Evolutionary conservation across 352 stramenopile genomes (phyloP), one percentile per base, ranked within the genome.

Genomic region (Discostella stelligera): DNA sequence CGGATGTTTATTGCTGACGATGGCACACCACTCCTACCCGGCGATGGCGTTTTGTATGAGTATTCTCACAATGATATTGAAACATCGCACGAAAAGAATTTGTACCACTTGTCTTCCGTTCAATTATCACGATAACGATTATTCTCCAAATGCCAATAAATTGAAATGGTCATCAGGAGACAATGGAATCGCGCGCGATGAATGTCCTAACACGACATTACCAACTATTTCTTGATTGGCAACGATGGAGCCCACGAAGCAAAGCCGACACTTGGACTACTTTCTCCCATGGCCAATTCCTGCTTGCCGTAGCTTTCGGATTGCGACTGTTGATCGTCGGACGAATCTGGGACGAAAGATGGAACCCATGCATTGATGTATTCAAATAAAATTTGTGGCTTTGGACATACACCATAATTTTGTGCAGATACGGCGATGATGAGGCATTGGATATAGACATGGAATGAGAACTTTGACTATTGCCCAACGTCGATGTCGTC

Each of bases 311-410:
- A 25, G 39, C 37, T 48, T 69, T 82, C 49, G 62, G 65, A 30
- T 74, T 50, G 20, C 13, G 52, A 46, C 39, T 21, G 16, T 27
- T 14, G 27, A 46, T 61, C 30, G 8, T 65, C 52, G 30, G 54
- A 62, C 0, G 46, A 9, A 49, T 77, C 76, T 18, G 80, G 75
- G 14, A 89, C 82, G 69, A 91, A 90, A 0, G 84, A 91, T 10
- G 87, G 87, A 10, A 91, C 87, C 87, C 87, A 93, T 27, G 71
- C 74, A 81, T 93, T 85, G 13, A 91, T 68, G 52, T 93, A 85
- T 56, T 93, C 87, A 69, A 93, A 93, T 14, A 85, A 85, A 3
- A 93, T 49, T 83, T 62, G 62, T 88, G 72, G 39, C 78, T 54
- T 25, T 89, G 74, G 9, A 93, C 79, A 61, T 84, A 93, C 11